Evolutionary conservation across 495 filamentous ascomycete genomes (phyloP), one percentile per base, ranked within the genome.

Genomic region (Margaritispora aquatica): DNA sequence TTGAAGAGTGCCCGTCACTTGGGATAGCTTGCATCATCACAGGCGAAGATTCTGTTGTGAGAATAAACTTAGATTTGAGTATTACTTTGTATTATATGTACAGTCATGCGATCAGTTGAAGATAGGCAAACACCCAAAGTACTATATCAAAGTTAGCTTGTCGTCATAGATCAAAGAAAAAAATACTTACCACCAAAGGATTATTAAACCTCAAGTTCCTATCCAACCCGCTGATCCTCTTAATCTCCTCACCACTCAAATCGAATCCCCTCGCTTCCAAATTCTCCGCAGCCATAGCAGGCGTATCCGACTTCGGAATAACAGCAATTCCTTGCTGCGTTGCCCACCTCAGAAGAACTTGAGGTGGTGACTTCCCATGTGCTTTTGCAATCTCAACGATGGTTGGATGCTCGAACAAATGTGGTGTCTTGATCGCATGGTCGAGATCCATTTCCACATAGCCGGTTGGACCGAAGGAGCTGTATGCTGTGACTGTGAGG

Each of bases 271-370:
- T 79, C 49, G 82, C 80, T 65, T 87, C 75, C 64, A 92, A 69
- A 73, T 87, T 88, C 71, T 82, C 69, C 44, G 69, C 68, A n/a
- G 84, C 66, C 1, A 81, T 69, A 4, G 68, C 63, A 29, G 69
- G 70, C 26, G 73, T 77, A 62, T 75, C 80, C 54, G 75, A 79
- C 73, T 85, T 84, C 60, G 92, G 92, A 68, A 96, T 96, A 66
- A 96, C 88, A 27, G 90, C 89, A 51, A 96, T 75, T 20, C 84
- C 84, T 17, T 90, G 80, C 82, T 96, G 92, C 19, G 92, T 96
- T 38, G 88, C 83, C 92, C 92, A 96, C 62, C 92, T 79, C 59
- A 96, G 78, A 61, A 96, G 77, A 24, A 96, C 81, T 82, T 96
- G 91, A 4, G 89, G 89, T 4, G 90, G 77, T 19, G 83, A 84